A percentile compares a stretch with the other conserved stretches of the same genome.
These are phyloP conservation scores for Trichomonascaceae sp. DNA, from an alignment of 1,139 yeast genomes.

Conservation along the genomic window DNA sequence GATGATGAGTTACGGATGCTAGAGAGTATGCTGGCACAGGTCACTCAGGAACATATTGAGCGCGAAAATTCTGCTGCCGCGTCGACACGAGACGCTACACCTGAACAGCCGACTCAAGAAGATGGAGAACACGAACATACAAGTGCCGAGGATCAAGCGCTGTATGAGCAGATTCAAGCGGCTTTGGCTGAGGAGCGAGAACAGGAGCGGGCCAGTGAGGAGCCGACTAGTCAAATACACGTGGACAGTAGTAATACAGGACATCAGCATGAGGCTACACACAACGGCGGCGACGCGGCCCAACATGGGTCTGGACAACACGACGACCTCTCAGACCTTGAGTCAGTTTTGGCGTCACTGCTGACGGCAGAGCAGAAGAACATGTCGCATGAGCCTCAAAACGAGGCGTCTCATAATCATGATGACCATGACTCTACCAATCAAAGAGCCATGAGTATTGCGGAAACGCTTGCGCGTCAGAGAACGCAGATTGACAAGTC, in stretches of 20 bases:
- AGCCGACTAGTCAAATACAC: not conserved
- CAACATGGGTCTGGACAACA: slow-evolving; percentile 3
- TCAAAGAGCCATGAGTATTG: slow-evolving; percentile 35
- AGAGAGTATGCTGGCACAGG: too few relatives aligned
- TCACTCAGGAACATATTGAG: too few relatives aligned
- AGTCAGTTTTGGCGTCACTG: slow-evolving; percentile 7
- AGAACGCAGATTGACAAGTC: slow-evolving; percentile 27
- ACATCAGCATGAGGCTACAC: not conserved
- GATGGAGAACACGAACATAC: too few relatives aligned
- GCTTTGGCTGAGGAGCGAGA: slow-evolving; percentile 4
- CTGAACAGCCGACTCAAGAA: too few relatives aligned
- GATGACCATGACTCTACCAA: slow-evolving; percentile 2
- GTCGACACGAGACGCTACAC: too few relatives aligned
- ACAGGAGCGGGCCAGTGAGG: not conserved
- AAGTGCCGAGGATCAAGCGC: too few relatives aligned
- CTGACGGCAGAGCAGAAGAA: slow-evolving; percentile 4
- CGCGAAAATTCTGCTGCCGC: too few relatives aligned
- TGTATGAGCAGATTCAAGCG: slow-evolving; percentile 6
- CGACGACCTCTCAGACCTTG: slow-evolving; percentile 7
- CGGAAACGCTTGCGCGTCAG: slow-evolving; percentile 50
- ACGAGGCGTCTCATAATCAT: slow-evolving; percentile 1
- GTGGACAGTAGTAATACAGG: not conserved
- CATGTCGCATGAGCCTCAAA: slow-evolving; percentile 1
- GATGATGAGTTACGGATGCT: too few relatives aligned
- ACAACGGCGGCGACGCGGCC: slow-evolving; percentile 1